Evolutionary conservation across 495 filamentous ascomycete species (phyloP), one percentile per base, ranked within the genome.

Genomic region (Oleoguttula mirabilis): DNA sequence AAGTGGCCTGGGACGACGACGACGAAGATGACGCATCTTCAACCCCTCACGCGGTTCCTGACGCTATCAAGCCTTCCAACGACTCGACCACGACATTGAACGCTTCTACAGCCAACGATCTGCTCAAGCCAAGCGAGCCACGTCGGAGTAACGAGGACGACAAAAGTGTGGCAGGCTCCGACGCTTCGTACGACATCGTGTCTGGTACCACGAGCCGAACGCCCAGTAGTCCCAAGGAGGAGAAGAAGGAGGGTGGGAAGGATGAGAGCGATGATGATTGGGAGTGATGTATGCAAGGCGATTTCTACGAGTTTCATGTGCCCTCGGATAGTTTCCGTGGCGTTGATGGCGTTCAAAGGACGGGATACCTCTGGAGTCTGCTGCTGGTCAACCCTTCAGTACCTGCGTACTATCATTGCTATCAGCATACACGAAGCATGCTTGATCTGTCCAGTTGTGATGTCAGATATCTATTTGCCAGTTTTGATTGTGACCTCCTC

Each of bases 151-250:
- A 90, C 47, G 49, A 52, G 20, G 47, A 54, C 20, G 87, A 94
- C 58, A 82, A 85, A 37, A 86, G 79, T 11, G 79, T 82, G 48
- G 73, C 84, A 15, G 87, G 82, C 56, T 93, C 85, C 59, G 88
- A 95, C 53, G 82, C 82, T 14, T 92, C 85, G 65, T 95, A 95
- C 54, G 88, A 95, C 59, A 68, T 95, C 24, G 84, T 95, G 30
- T 92, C 84, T 52, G 86, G 86, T 14, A 76, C 80, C 6, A 77
- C 81, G 10, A 94, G 84, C 58, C 78, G 79, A 38, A 77, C 84
- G 21, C 76, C 79, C 10, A 71, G 72, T 2, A 88, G 82, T 56
- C 88, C 88, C 21, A 82, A 79, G 60, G 79, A 78, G 41, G 69
- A 69, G 51, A 51, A 55, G 32, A 49, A 69, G 21, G 69, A 73